These are phyloP conservation scores for Ogataea trehaloabstinens DNA, from an alignment of 805 yeast species.

Conservation along the genomic window DNA sequence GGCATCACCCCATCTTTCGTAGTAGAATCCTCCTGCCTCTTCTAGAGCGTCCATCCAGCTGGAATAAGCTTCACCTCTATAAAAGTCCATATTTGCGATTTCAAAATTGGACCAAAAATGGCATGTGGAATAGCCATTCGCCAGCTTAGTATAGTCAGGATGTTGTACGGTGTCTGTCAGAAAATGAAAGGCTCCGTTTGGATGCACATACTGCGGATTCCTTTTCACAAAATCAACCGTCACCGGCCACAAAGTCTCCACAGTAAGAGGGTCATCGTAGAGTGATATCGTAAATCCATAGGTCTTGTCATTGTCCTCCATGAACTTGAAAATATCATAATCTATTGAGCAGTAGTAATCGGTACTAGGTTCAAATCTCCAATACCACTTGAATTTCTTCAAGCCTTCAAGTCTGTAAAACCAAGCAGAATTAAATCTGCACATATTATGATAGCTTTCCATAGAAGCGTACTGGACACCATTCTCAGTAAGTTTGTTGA, in stretches of 20 bases:
- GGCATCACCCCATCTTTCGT: conserved; percentile 94
- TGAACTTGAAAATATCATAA: conserved; percentile 74
- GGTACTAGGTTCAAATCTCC: conserved; percentile 81
- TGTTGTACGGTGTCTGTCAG: conserved; percentile 50
- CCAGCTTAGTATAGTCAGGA: conserved; percentile 39
- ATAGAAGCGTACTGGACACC: conserved; percentile 60
- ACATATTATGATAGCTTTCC: conserved; percentile 77
- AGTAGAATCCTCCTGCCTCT: conserved; percentile 76
- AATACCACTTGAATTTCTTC: conserved; percentile 63
- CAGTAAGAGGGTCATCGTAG: conserved; percentile 68
- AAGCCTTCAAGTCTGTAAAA: conserved; percentile 64
- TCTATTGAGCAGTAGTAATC: conserved; percentile 65
- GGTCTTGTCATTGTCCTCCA: conserved; percentile 64
- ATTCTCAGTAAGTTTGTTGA: conserved; percentile 36
- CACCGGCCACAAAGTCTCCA: conserved; percentile 66
- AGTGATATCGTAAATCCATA: conserved; percentile 74
- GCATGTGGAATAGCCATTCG: conserved; percentile 56
- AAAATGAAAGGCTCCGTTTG: conserved; percentile 59
- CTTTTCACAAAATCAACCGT: conserved; percentile 59
- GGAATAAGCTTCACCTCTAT: conserved; percentile 65
- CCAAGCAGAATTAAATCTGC: conserved; percentile 71
- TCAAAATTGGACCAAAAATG: conserved; percentile 93
- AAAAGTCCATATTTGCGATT: conserved; percentile 80
- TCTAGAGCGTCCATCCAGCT: conserved; percentile 68
- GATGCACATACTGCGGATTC: conserved; percentile 59